Base-by-base conservation (phyloP, 495 filamentous ascomycete genomes). In the Peziza echinospora region DNA sequence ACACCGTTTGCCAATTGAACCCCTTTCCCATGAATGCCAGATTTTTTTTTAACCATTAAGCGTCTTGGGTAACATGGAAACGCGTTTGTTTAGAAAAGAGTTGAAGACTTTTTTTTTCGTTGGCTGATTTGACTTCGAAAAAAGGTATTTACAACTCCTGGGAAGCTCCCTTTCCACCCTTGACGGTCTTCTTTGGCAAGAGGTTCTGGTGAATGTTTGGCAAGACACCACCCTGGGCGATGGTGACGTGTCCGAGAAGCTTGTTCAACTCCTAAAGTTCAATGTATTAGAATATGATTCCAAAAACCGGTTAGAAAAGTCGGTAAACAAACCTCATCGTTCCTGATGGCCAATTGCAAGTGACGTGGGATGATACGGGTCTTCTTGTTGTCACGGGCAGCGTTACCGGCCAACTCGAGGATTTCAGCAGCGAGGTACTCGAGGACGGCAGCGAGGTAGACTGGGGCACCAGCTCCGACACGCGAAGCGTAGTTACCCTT, bases 401-500 rank as follows among this genome's bases (percentile, higher is more conserved):
- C 89, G 62, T 97, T 97, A 60, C 89, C 89, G 58, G 89, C 89
- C 47, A 97, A 75, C 60, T 97, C 89, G 54, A 97, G 80, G 34
- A 97, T 89, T 78, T 97, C 89, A 52, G 89, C 89, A 47, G 91
- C 93, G 51, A 97, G 70, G 64, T 97, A 97, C 69, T 97, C 89
- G 46, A 97, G 79, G 43, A 97, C 89, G 21, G 89, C 89, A 41
- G 89, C 94, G 50, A 97, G 84, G 64, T 97, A 97, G 60, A 97
- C 87, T 47, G 89, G 84, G 48, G 89, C 89, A 59, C 84, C 80
- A 62, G 86, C 86, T 87, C 86, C 89, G 63, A 93, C 91, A 78
- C 89, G 91, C 74, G 96, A 89, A 60, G 89, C 89, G 62, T 97
- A 97, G 82, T 97, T 97, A 62, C 89, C 89, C 77, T 97, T 97